A percentile compares a stretch with the other conserved stretches of the same genome.
Conservation (phyloP, 176 grass and related monocot genomes). For the Carex scoparia region DNA sequence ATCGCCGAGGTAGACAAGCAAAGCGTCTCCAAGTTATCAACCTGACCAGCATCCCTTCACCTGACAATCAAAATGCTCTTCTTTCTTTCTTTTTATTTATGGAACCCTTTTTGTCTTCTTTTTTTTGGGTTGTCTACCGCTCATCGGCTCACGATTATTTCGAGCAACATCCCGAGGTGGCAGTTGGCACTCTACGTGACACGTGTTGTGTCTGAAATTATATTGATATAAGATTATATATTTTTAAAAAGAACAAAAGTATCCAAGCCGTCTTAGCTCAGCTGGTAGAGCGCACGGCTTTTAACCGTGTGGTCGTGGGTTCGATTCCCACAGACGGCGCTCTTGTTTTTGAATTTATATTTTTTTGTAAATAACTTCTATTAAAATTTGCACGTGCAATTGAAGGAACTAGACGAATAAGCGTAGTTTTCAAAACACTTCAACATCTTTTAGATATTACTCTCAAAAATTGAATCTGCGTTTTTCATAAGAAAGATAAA, state of each 20-base stretch:
- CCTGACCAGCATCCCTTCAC: not conserved
- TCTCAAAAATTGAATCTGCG: no score
- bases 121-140: not conserved
- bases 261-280: slow-evolving; percentile 70
- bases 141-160: not conserved
- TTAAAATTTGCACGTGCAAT: no score
- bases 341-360: no score
- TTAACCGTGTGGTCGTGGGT: slow-evolving; percentile 99
- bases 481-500: no score
- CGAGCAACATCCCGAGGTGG: not conserved
- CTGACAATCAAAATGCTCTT: not conserved
- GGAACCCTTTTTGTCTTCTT: not conserved
- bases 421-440: no score
- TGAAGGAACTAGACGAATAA: no score
- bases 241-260: not conserved
- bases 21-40: slow-evolving; percentile 5
- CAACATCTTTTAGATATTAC: no score
- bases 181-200: not conserved
- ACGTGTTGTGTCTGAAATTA: not conserved
- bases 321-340: slow-evolving; percentile 95
- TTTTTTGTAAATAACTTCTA: no score
- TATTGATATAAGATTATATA: not conserved
- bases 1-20: not conserved
- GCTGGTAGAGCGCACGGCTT: slow-evolving; percentile 97
- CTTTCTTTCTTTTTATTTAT: not conserved